Evolutionary conservation across 1,284 basidiomycete genomes (phyloP).

Genomic region (Malassezia sp.): DNA sequence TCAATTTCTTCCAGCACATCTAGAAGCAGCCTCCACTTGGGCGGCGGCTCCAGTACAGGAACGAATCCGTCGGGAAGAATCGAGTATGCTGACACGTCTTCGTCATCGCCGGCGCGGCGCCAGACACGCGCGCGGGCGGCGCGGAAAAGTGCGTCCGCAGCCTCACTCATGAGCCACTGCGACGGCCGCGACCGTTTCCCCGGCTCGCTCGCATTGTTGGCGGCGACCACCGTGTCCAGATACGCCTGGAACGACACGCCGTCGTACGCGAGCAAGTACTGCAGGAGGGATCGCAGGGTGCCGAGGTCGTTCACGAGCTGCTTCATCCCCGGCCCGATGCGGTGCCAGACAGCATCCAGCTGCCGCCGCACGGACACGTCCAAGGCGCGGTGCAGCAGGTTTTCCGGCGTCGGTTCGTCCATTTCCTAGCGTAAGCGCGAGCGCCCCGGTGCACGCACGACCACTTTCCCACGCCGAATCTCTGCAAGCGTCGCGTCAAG

Average conservation of each 20-base stretch:
- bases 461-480: slow-evolving; percentile 70
- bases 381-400: slow-evolving; percentile 87
- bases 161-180: slow-evolving; percentile 76
- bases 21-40: slow-evolving; percentile 80
- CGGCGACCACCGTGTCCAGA: slow-evolving; percentile 75
- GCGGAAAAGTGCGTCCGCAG: slow-evolving; percentile 75
- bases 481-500: slow-evolving; percentile 84
- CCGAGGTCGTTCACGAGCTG: slow-evolving; percentile 80
- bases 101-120: slow-evolving; percentile 2
- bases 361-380: slow-evolving; percentile 78
- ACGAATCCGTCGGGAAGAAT: too few relatives aligned
- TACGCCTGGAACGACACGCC: slow-evolving; percentile 80
- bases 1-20: slow-evolving; percentile 86
- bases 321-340: slow-evolving; percentile 80
- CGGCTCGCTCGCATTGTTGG: slow-evolving; percentile 52
- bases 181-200: slow-evolving; percentile 55
- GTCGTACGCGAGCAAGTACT: slow-evolving; percentile 80
- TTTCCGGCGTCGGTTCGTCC: slow-evolving; percentile 84
- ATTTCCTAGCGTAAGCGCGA: too few relatives aligned
- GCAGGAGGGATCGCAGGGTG: slow-evolving; percentile 69
- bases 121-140: slow-evolving; percentile 68
- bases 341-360: slow-evolving; percentile 90
- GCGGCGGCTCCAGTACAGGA: slow-evolving; percentile 74
- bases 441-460: too few relatives aligned
- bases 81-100: too few relatives aligned